Conservation (phyloP, 805 yeast genomes). For the Diddensiella transvaalensis region DNA sequence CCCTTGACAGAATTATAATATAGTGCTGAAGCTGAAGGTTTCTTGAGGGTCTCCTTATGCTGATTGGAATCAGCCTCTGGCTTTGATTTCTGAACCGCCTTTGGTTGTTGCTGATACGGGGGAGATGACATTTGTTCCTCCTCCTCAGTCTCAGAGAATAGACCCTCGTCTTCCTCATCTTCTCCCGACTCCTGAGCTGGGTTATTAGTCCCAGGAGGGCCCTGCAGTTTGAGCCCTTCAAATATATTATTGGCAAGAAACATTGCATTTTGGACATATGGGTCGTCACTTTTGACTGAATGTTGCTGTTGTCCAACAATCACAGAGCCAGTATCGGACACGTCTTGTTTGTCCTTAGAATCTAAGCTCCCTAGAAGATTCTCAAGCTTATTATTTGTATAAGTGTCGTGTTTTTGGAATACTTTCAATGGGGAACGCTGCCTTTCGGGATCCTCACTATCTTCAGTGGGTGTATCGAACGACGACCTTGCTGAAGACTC, state of each 20-base stretch:
- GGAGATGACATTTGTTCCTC: not conserved
- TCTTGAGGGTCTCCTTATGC: not conserved
- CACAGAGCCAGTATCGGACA: not conserved
- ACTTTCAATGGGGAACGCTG: slow-evolving; percentile 24
- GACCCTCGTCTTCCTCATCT: not conserved
- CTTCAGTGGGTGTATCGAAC: not conserved
- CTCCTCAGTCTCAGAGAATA: not conserved
- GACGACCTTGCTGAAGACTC: not conserved
- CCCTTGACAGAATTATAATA: slow-evolving; percentile 16
- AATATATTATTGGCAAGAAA: not conserved
- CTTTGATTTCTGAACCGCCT: not conserved
- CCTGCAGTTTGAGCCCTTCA: not conserved
- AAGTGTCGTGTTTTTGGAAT: slow-evolving; percentile 28
- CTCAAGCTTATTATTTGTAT: slow-evolving; percentile 26
- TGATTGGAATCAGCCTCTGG: too few species aligned
- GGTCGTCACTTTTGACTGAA: too few species aligned
- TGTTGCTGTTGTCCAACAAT: not conserved
- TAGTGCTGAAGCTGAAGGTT: not conserved
- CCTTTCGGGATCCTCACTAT: not conserved
- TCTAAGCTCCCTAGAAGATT: slow-evolving; percentile 25
- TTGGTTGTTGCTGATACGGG: not conserved
- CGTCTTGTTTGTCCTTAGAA: slow-evolving; percentile 7
- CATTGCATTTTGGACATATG: not conserved
- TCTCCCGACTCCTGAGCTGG: too few species aligned
- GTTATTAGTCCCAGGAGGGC: not conserved